Evolutionary conservation across 2,329 filamentous ascomycete species (phyloP).

Genomic region (Lasiodiplodia sp.): DNA sequence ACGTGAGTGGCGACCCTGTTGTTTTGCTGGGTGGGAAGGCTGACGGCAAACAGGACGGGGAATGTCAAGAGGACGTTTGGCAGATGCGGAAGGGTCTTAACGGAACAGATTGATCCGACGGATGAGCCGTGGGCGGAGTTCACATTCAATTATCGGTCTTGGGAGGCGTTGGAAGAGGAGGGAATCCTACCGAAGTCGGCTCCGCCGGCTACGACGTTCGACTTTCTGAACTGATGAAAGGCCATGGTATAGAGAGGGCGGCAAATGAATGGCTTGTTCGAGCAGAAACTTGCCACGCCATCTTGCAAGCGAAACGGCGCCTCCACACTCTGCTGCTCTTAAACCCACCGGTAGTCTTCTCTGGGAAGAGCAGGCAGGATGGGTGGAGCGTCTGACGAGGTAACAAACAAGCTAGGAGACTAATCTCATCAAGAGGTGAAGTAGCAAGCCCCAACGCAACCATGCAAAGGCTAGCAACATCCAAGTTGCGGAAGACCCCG

Average conservation of each 20-base stretch:
- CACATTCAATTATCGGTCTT: slow-evolving; percentile 15
- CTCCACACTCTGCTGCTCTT: background rate
- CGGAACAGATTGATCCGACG: slow-evolving; percentile 23
- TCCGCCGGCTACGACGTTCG: slow-evolving; percentile 11
- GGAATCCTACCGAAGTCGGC: slow-evolving; percentile 8
- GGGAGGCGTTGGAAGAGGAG: slow-evolving; percentile 8
- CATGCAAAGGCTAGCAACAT: background rate
- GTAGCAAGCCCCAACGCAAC: slow-evolving; percentile 6
- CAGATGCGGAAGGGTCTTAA: slow-evolving; percentile 16
- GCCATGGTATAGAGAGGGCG: background rate
- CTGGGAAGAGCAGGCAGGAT: background rate
- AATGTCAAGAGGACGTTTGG: slow-evolving; percentile 22
- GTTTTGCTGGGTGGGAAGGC: background rate
- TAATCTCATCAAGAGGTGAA: background rate
- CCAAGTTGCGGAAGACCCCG: background rate
- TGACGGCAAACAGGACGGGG: slow-evolving; percentile 13
- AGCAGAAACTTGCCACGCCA: background rate
- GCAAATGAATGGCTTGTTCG: too few relatives aligned
- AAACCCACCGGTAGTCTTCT: background rate
- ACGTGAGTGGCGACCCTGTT: background rate
- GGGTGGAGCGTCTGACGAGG: background rate
- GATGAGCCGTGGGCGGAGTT: slow-evolving; percentile 25
- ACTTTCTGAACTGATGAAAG: slow-evolving; percentile 16
- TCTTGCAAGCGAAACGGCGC: background rate
- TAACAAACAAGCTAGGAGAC: background rate